A percentile compares a stretch with the other conserved stretches of the same genome.
phyloP scores from a whole-genome alignment of 129 eudicot genomes.

The Artemisia tridentata region DNA sequence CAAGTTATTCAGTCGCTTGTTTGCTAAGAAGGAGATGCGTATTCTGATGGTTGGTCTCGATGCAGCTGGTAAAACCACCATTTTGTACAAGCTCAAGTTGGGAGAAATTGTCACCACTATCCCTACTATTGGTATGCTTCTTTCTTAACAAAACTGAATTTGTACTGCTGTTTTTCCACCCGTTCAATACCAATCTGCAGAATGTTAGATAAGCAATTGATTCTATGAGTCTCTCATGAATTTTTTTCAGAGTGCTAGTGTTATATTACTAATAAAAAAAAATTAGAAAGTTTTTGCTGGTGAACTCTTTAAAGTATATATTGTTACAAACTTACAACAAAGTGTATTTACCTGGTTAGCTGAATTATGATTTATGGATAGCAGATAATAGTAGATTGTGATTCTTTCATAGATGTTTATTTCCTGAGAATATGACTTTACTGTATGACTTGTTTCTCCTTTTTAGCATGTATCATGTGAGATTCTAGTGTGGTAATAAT shows the following conservation, averaged over 20 bases:
- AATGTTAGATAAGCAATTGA: not conserved
- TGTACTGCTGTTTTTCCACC: not conserved
- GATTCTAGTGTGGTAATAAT: too few species aligned
- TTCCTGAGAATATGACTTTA: too few species aligned
- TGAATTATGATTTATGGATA: too few species aligned
- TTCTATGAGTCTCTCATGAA: not conserved
- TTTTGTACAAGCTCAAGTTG: constrained; percentile 51
- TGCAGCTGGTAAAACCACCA: constrained; percentile 58
- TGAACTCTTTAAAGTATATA: not conserved
- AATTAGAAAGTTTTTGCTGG: not conserved
- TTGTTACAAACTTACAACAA: not conserved
- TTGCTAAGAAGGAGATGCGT: constrained; percentile 44
- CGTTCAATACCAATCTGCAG: not conserved
- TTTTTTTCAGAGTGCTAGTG: not conserved
- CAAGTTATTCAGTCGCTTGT: constrained; percentile 48
- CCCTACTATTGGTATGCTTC: constrained; percentile 44
- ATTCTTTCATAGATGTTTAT: too few species aligned
- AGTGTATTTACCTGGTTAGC: too few species aligned
- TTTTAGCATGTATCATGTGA: too few species aligned
- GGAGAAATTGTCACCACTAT: constrained; percentile 49
- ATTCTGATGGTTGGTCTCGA: constrained; percentile 51
- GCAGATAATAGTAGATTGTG: too few species aligned
- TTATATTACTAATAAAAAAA: not conserved
- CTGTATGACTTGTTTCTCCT: too few species aligned
- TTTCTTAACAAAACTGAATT: not conserved